Evolutionary conservation across 2,329 filamentous ascomycete species (phyloP), one percentile per base, ranked within the genome.

Genomic region (Aspergillus costaricaensis): DNA sequence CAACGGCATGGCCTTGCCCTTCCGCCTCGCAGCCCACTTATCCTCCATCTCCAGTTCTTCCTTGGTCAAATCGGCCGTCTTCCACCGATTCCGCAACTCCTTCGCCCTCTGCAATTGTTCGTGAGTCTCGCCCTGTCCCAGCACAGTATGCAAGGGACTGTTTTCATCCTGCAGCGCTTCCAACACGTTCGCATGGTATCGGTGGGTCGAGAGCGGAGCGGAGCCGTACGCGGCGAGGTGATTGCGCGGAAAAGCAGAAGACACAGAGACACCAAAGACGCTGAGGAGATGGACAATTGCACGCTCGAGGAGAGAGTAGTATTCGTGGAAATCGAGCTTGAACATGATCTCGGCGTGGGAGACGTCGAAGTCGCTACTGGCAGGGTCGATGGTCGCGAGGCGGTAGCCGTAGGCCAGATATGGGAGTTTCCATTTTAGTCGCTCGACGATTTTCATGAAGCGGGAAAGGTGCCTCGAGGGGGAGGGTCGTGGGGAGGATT

Each of bases 321-420:
- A 91, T 69, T 92, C 89, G 74, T 90, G 87, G 64, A 91, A 92
- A 69, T 91, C 89, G 7, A 91, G 82, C 72, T 91, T 91, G 79
- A 91, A 91, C 81, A 91, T 91, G 15, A 85, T 81, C 72, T 88
- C 86, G 0, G 83, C 83, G 14, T 74, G 65, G 1, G 66, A 54
- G 48, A 70, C 58, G n/a, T 69, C 69, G 2, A 64, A 58, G 10
- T 72, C 55, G 6, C 17, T 41, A 1, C 39, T 51, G 2, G 50
- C 69, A 23, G 73, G 71, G 19, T 70, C 67, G 0, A 74, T 67
- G 48, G 80, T 76, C 0, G 86, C 85, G 1, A 80, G 76, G n/a
- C 72, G 73, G 68, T 88, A 88, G 2, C 81, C 85, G 55, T 77
- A 73, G n/a, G 82, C 81, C 32, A 89, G 78, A 65, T 86, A 86